phyloP scores from a whole-genome alignment of 371 early-diverging fungal genomes.

The Saksenaea vasiformis region DNA sequence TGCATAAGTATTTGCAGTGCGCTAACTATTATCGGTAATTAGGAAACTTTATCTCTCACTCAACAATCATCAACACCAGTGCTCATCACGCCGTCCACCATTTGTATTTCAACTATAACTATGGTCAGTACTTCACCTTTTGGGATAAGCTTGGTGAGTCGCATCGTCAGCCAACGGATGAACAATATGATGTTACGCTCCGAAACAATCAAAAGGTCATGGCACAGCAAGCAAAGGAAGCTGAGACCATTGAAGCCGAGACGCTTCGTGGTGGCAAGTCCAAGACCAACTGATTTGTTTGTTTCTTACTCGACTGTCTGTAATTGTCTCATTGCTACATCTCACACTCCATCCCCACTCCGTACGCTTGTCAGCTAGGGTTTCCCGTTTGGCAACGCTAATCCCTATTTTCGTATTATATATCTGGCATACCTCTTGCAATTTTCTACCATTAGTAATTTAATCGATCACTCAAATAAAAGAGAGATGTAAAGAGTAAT shows the following conservation, averaged over 20 bases:
- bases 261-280: conserved; percentile 17
- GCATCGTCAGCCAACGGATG: conserved; percentile 70
- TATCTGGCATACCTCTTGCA: conserved; percentile 6
- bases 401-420: neutral
- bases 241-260: conserved; percentile 57
- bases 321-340: neutral
- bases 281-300: conserved; percentile 17
- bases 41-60: conserved; percentile 65
- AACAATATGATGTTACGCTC: conserved; percentile 63
- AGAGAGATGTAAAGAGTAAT: neutral
- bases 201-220: conserved; percentile 66
- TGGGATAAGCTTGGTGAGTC: conserved; percentile 80
- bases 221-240: conserved; percentile 69
- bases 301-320: neutral
- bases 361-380: neutral
- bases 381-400: neutral
- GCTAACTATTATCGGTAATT: conserved; percentile 6
- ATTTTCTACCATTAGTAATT: conserved; percentile 1
- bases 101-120: conserved; percentile 97
- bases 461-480: conserved; percentile 3
- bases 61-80: conserved; percentile 74
- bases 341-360: neutral
- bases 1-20: neutral
- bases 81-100: conserved; percentile 97
- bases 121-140: conserved; percentile 94